Evolutionary conservation across 805 yeast genomes (phyloP).

Genomic region (Yarrowia sp.): DNA sequence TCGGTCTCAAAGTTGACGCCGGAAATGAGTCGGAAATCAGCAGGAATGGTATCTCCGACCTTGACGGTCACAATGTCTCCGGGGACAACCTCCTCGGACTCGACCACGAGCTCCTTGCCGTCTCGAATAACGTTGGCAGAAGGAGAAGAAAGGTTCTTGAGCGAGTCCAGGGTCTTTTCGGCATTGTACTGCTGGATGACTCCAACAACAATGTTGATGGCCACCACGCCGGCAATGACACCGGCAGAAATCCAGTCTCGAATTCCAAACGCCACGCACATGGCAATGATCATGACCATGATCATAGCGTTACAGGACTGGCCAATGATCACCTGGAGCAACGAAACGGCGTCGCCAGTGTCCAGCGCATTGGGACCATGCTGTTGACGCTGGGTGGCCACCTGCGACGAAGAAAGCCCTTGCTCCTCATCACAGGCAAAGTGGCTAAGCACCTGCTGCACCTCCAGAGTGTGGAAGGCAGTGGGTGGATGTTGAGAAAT

Average conservation of each 20-base stretch:
- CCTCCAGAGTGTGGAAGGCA: slow-evolving; percentile 7
- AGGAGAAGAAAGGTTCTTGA: slow-evolving; percentile 63
- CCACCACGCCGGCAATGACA: slow-evolving; percentile 66
- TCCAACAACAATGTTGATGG: slow-evolving; percentile 63
- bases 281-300: slow-evolving; percentile 62
- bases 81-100: slow-evolving; percentile 65
- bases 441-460: not conserved
- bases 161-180: slow-evolving; percentile 74
- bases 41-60: slow-evolving; percentile 78
- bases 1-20: slow-evolving; percentile 66
- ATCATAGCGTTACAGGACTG: slow-evolving; percentile 79
- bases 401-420: slow-evolving; percentile 19
- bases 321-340: slow-evolving; percentile 54
- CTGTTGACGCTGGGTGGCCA: slow-evolving; percentile 19
- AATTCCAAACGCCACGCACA: slow-evolving; percentile 71
- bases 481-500: not conserved
- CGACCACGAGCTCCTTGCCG: slow-evolving; percentile 53
- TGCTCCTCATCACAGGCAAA: not conserved
- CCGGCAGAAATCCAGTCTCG: slow-evolving; percentile 81
- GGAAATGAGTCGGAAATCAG: slow-evolving; percentile 60
- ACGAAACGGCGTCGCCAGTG: slow-evolving; percentile 53
- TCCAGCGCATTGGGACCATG: slow-evolving; percentile 64
- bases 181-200: slow-evolving; percentile 69
- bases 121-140: slow-evolving; percentile 63
- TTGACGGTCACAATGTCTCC: slow-evolving; percentile 63